A percentile compares a stretch with the other conserved stretches of the same genome.
Evolutionary conservation across 371 early-diverging fungal genomes (phyloP).

Genomic region (Basidiobolus meristosporus): DNA sequence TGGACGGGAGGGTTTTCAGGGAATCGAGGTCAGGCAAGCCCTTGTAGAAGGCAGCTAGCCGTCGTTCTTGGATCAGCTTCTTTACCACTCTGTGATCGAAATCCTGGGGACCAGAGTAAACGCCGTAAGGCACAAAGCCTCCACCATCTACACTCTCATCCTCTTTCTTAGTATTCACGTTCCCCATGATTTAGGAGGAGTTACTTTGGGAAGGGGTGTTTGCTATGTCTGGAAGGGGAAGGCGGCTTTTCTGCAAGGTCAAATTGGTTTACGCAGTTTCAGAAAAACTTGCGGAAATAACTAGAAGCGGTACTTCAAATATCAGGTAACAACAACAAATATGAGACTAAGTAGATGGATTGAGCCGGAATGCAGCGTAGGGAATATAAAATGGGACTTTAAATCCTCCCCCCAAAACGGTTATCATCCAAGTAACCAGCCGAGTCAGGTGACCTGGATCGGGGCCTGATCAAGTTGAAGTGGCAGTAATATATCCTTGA

Average conservation of each 20-base stretch:
- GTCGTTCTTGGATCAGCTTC: constrained; percentile 49
- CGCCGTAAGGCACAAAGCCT: constrained; percentile 40
- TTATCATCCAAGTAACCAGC: too few relatives aligned
- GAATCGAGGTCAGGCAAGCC: constrained; percentile 42
- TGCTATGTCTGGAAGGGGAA: neutral
- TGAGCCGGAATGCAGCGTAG: too few relatives aligned
- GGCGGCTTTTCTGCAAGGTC: neutral
- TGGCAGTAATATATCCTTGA: too few relatives aligned
- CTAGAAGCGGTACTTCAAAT: too few relatives aligned
- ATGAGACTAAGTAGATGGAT: too few relatives aligned
- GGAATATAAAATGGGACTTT: too few relatives aligned
- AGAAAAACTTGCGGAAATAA: neutral
- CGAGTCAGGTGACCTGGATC: too few relatives aligned
- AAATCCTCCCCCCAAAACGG: too few relatives aligned
- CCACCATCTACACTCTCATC: constrained; percentile 52
- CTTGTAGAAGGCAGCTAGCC: constrained; percentile 75
- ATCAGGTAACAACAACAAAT: too few relatives aligned
- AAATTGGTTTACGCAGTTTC: neutral
- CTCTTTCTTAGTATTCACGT: constrained; percentile 18
- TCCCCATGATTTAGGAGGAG: constrained; percentile 13
- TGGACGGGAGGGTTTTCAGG: too few relatives aligned
- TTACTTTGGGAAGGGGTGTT: too few relatives aligned
- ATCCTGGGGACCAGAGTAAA: constrained; percentile 56
- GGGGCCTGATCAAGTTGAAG: too few relatives aligned
- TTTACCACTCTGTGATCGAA: constrained; percentile 56